Evolutionary conservation across 352 stramenopile species (phyloP).

Genomic region (Phytophthora niederhauseri): DNA sequence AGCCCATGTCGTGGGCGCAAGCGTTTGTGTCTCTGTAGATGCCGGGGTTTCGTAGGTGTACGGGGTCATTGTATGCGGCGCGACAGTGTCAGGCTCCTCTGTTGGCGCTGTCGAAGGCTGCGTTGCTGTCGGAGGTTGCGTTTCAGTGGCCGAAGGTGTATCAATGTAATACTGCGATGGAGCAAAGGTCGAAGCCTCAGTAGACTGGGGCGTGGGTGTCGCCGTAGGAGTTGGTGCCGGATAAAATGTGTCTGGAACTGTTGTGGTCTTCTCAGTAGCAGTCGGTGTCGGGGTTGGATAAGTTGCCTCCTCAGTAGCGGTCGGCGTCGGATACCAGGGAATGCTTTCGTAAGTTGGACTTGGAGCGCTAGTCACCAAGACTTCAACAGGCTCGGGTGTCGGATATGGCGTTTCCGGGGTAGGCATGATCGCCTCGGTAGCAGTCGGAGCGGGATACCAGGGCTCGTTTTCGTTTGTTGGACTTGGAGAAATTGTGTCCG

Average conservation of each 20-base stretch:
- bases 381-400: not conserved
- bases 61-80: not conserved
- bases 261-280: not conserved
- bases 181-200: not conserved
- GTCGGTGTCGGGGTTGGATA: not conserved
- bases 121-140: conserved; percentile 4
- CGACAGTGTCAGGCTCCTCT: not conserved
- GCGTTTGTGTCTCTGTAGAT: conserved; percentile 12
- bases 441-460: not conserved
- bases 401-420: not conserved
- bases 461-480: not conserved
- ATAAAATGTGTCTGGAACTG: not conserved
- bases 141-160: not conserved
- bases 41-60: conserved; percentile 13
- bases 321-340: not conserved
- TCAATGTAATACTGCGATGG: not conserved
- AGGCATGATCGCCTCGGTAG: not conserved
- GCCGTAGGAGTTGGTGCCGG: not conserved
- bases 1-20: conserved; percentile 1
- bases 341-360: not conserved
- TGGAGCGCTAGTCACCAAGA: not conserved
- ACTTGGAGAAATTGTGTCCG: not conserved
- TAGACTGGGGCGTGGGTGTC: not conserved
- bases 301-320: not conserved
- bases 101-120: conserved; percentile 4